Conservation (phyloP, 257 asterid species). For the Fraxinus cuspidata region DNA sequence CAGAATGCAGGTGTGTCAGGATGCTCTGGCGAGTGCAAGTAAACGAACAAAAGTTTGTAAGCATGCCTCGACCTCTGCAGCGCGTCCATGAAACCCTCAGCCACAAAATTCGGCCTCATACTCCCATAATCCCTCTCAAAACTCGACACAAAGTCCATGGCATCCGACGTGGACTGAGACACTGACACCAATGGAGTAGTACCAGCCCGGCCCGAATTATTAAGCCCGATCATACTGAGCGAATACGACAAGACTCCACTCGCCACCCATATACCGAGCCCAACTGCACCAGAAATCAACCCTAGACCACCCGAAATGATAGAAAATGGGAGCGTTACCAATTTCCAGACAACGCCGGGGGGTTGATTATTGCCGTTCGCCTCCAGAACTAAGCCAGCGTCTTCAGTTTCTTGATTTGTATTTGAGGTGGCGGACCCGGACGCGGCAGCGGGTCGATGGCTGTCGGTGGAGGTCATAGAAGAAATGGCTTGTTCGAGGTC, state of each 20-base stretch:
- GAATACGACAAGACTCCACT: slow-evolving; percentile 84
- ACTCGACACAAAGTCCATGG: slow-evolving; percentile 56
- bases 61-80: slow-evolving; percentile 87
- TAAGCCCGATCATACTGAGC: slow-evolving; percentile 64
- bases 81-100: slow-evolving; percentile 93
- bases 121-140: slow-evolving; percentile 80
- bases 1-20: slow-evolving; percentile 80
- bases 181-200: slow-evolving; percentile 55
- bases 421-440: slow-evolving; percentile 18
- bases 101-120: slow-evolving; percentile 64
- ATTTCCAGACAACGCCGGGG: slow-evolving; percentile 82
- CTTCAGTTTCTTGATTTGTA: slow-evolving; percentile 27
- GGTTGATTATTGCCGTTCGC: slow-evolving; percentile 43
- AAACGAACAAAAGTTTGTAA: slow-evolving; percentile 82
- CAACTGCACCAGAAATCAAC: slow-evolving; percentile 75
- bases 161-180: slow-evolving; percentile 69
- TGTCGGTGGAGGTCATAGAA: slow-evolving; percentile 49
- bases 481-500: slow-evolving; percentile 91
- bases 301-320: slow-evolving; percentile 82
- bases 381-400: slow-evolving; percentile 44
- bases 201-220: slow-evolving; percentile 34
- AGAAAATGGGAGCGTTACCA: slow-evolving; percentile 81
- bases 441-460: slow-evolving; percentile 21
- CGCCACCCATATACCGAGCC: slow-evolving; percentile 89
- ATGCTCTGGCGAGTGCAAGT: slow-evolving; percentile 97